These are phyloP conservation scores for Cladosporium sp. DNA, from an alignment of 2,329 filamentous ascomycete species.

Conservation along the genomic window DNA sequence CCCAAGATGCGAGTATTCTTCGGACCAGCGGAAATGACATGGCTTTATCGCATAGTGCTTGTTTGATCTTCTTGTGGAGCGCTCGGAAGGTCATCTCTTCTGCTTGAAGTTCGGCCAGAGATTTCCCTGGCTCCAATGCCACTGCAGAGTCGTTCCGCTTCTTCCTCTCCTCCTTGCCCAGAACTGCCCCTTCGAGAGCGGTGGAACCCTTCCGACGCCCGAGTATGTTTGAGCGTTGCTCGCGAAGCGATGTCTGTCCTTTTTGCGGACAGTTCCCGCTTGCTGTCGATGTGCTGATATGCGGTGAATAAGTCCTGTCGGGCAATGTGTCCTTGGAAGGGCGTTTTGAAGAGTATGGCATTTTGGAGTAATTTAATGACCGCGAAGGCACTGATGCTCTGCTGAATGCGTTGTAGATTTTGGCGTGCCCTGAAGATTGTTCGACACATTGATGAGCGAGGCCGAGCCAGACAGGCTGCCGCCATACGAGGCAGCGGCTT, in stretches of 20 bases:
- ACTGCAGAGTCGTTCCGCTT: neutral
- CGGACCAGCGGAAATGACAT: neutral
- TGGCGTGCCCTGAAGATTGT: neutral
- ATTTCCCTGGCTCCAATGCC: neutral
- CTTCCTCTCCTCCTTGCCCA: conserved; percentile 13
- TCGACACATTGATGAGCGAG: neutral
- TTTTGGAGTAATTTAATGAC: conserved; percentile 4
- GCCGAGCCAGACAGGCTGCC: neutral
- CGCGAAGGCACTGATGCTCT: conserved; percentile 3
- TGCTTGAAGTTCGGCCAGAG: neutral
- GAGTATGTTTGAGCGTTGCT: neutral
- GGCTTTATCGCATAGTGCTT: neutral
- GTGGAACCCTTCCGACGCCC: neutral
- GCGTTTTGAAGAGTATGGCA: neutral
- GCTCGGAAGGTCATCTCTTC: neutral
- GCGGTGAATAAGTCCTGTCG: neutral
- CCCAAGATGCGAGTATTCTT: neutral
- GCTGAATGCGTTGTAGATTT: conserved; percentile 6
- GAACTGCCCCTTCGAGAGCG: conserved; percentile 6
- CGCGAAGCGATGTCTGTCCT: neutral
- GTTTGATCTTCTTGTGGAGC: neutral
- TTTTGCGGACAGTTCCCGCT: neutral
- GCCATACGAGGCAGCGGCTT: neutral
- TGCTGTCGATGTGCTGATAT: neutral
- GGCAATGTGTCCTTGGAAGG: neutral